Conservation (phyloP, 1,139 yeast genomes). For the Hemisphaericaspora lyxosophila region DNA sequence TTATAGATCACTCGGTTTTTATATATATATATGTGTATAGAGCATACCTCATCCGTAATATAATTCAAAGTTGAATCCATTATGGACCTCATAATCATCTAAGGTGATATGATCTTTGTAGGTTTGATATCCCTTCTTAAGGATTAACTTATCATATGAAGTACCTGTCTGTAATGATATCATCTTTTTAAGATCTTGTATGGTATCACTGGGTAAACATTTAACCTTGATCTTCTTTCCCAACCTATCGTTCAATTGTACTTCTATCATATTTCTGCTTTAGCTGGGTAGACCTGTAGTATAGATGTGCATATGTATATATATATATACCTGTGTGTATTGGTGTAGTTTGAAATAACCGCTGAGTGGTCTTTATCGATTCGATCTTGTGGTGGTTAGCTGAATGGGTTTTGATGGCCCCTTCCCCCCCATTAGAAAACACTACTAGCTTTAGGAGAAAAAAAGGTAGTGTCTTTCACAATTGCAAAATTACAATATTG, state of each 20-base stretch:
- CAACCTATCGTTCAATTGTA: conserved; percentile 50
- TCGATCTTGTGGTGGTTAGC: too few species aligned
- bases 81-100: conserved; percentile 91
- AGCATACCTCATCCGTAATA: conserved; percentile 64
- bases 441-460: too few species aligned
- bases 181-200: conserved; percentile 90
- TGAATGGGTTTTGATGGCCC: too few species aligned
- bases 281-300: too few species aligned
- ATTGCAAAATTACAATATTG: too few species aligned
- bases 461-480: too few species aligned
- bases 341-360: too few species aligned
- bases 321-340: too few species aligned
- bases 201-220: conserved; percentile 78
- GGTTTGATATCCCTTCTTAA: conserved; percentile 77
- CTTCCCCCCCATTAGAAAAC: too few species aligned
- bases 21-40: too few species aligned
- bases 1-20: conserved; percentile 46
- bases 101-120: conserved; percentile 86
- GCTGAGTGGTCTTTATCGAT: too few species aligned
- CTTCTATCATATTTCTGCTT: conserved; percentile 41
- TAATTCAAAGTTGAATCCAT: conserved; percentile 83
- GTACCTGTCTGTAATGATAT: conserved; percentile 83
- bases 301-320: too few species aligned
- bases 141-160: conserved; percentile 57
- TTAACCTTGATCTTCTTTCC: conserved; percentile 89